Conservation (phyloP, 768 basidiomycete species). For the Leccinum pellstonianum region DNA sequence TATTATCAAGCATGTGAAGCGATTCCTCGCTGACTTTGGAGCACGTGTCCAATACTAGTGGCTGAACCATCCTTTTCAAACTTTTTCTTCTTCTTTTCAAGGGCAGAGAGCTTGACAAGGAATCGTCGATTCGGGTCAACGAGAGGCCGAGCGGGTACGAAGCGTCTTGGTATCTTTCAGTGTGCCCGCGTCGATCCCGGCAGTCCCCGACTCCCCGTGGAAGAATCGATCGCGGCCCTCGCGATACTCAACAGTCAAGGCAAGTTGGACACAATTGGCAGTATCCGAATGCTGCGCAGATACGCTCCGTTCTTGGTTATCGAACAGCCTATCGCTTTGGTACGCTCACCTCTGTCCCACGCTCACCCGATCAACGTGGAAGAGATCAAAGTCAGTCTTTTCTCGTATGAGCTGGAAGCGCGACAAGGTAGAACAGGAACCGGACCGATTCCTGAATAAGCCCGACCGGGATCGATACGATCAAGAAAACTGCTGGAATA, state of each 20-base stretch:
- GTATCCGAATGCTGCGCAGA: too few species aligned
- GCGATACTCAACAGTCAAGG: conserved; percentile 31
- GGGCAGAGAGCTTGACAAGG: conserved; percentile 41
- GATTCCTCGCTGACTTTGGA: not conserved
- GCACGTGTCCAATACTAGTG: not conserved
- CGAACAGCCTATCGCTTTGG: too few species aligned
- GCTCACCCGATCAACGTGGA: conserved; percentile 56
- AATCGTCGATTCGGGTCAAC: conserved; percentile 43
- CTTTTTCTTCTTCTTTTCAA: not conserved
- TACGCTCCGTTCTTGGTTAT: too few species aligned
- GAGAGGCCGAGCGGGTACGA: conserved; percentile 47
- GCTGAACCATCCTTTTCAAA: too few species aligned
- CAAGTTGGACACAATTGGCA: too few species aligned
- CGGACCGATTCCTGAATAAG: not conserved
- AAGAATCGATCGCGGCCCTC: conserved; percentile 46
- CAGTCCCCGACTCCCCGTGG: conserved; percentile 34
- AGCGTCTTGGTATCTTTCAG: conserved; percentile 60
- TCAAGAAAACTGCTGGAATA: not conserved
- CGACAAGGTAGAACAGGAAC: conserved; percentile 34
- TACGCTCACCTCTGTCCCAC: not conserved
- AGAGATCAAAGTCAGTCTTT: conserved; percentile 67
- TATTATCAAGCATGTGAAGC: not conserved
- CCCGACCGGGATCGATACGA: not conserved
- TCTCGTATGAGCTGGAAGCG: conserved; percentile 53
- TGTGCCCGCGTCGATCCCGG: conserved; percentile 45